phyloP scores from a whole-genome alignment of 495 filamentous ascomycete genomes.

The Xylaria acuta region DNA sequence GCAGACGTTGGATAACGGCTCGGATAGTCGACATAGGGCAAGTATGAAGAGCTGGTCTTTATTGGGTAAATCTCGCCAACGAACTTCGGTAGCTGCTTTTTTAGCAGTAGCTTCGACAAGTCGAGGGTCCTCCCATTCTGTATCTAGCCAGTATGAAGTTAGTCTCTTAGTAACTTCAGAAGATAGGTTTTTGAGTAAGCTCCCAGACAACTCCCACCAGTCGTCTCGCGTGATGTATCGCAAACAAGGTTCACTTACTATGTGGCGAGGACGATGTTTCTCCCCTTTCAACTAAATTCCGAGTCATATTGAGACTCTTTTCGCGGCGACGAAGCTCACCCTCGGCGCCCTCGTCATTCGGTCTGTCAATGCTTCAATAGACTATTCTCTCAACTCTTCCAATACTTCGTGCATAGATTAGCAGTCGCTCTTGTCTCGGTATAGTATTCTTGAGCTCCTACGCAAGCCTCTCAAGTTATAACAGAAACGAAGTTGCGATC shows the following conservation, averaged over 20 bases:
- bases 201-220: not conserved
- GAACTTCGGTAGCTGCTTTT: constrained; percentile 26
- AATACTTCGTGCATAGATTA: not conserved
- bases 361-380: not conserved
- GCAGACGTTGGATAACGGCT: constrained; percentile 57
- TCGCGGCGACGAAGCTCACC: too few species aligned
- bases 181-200: not conserved
- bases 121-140: not conserved
- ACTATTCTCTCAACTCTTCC: not conserved
- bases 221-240: not conserved
- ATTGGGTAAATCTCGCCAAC: constrained; percentile 53
- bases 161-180: not conserved
- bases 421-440: not conserved
- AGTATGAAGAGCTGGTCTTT: constrained; percentile 61
- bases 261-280: not conserved
- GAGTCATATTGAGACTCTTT: constrained; percentile 8
- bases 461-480: not conserved
- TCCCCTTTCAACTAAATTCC: not conserved
- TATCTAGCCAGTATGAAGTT: not conserved
- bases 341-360: not conserved
- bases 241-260: not conserved
- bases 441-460: not conserved
- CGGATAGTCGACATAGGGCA: constrained; percentile 57
- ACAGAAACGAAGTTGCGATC: not conserved
- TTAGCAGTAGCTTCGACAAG: not conserved